Base-by-base conservation (phyloP, 2,329 filamentous ascomycete genomes). In the Phaeosphaeria sp. region DNA sequence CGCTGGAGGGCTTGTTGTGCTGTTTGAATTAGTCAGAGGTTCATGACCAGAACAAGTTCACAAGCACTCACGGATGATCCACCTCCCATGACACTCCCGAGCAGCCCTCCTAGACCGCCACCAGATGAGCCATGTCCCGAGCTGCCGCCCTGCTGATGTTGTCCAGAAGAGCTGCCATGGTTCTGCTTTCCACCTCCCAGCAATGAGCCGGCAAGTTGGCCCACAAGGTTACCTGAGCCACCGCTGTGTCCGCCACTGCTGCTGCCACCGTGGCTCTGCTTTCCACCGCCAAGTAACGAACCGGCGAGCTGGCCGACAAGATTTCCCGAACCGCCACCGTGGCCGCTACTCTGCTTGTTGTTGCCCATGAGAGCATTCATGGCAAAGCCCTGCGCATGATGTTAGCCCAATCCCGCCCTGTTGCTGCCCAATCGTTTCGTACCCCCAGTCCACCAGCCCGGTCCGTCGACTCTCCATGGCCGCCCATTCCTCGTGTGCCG, bases 381-480 rank as follows among this genome's bases (percentile, higher is more conserved):
- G 13, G 87, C 86, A 72, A 89, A 83, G 68, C 79, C 83, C 86
- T 88, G 65, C 51, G 22, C 54, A 47, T n/a, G n/a, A 51, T 13
- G 55, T 68, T 57, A 79, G 72, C 46, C 68, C 65, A 44, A 23
- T 13, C 49, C 46, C 51, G 50, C 49, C 46, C 39, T 15, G 41
- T 57, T 55, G 50, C 27, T 52, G 42, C 49, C 54, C 48, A 30
- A 44, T 18, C 49, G 25, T 54, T 33, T 43, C 88, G 74, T 84
- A 90, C 88, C 60, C 88, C 87, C 55, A 91, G 77, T 42, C 88
- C 85, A 62, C 89, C 83, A 51, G 64, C 68, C 47, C 74, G 66
- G 56, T 90, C 88, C 30, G 52, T 55, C 23, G 52, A 55, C 18
- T 55, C 52, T 21, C 52, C 52, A 46, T 55, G 52, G 20, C 52